These are phyloP conservation scores for Daldinia decipiens DNA, from an alignment of 495 filamentous ascomycete genomes.

Conservation along the genomic window DNA sequence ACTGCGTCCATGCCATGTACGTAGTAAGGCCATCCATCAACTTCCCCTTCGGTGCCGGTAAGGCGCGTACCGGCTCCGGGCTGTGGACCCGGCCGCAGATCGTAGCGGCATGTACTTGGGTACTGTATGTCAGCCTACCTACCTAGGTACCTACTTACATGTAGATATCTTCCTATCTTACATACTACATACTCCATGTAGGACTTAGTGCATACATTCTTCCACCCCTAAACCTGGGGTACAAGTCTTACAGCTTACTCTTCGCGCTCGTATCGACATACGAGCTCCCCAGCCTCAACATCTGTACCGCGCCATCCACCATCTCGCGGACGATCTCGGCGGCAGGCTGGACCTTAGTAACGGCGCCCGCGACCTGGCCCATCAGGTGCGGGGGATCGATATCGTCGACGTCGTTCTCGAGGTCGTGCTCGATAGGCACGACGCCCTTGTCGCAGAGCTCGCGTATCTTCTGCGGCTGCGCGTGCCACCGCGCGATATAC, in stretches of 20 bases:
- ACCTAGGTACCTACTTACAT: not conserved
- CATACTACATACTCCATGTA: not conserved
- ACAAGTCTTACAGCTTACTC: slow-evolving; percentile 54
- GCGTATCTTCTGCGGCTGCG: slow-evolving; percentile 73
- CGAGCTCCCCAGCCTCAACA: slow-evolving; percentile 66
- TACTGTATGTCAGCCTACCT: not conserved
- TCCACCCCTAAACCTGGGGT: not conserved
- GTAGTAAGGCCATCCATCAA: not conserved
- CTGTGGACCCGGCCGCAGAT: not conserved
- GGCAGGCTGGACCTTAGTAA: slow-evolving; percentile 80
- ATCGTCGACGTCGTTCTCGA: slow-evolving; percentile 77
- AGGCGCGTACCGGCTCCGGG: slow-evolving; percentile 1
- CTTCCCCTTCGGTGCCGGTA: not conserved
- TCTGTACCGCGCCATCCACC: slow-evolving; percentile 78
- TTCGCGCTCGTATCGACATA: slow-evolving; percentile 55
- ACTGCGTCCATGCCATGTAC: slow-evolving; percentile 6
- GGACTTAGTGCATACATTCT: no score
- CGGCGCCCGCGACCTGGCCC: slow-evolving; percentile 88
- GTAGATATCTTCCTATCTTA: not conserved
- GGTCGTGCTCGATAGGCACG: slow-evolving; percentile 80
- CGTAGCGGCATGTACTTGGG: not conserved
- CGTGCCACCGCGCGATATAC: slow-evolving; percentile 83
- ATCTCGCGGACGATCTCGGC: slow-evolving; percentile 84
- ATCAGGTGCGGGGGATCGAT: slow-evolving; percentile 87
- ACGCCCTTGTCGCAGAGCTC: slow-evolving; percentile 76